Evolutionary conservation across 75 land plant species (phyloP).

Genomic region (Sequoia sempervirens): DNA sequence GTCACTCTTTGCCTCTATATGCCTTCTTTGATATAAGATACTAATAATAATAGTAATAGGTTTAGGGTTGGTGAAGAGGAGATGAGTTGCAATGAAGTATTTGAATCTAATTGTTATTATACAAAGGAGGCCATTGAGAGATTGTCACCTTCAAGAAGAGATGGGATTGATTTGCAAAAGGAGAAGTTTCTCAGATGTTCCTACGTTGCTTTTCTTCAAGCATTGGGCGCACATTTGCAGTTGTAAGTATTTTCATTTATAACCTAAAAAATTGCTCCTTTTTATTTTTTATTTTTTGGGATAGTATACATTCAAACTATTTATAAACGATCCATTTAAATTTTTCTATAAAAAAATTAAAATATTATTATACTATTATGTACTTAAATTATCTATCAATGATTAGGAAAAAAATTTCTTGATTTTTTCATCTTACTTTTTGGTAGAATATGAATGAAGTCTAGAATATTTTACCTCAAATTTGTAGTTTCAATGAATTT

Average conservation of each 20-base stretch:
- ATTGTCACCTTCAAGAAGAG: conserved; percentile 65
- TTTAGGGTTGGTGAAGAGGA: not conserved
- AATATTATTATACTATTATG: not conserved
- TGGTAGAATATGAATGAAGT: too few relatives aligned
- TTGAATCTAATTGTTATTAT: conserved; percentile 9
- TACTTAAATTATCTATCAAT: not conserved
- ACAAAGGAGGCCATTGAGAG: conserved; percentile 66
- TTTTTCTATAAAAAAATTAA: too few relatives aligned
- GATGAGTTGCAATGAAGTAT: not conserved
- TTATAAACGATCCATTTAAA: not conserved
- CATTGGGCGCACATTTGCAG: conserved; percentile 57
- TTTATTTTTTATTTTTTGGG: not conserved
- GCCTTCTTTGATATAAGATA: not conserved
- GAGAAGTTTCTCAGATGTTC: conserved; percentile 54
- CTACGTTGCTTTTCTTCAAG: conserved; percentile 57
- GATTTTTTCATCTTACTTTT: not conserved
- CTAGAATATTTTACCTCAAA: not conserved
- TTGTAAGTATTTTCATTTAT: conserved; percentile 30
- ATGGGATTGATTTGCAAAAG: conserved; percentile 57
- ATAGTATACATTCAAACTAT: not conserved
- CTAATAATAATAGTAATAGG: too few relatives aligned
- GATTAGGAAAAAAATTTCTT: not conserved
- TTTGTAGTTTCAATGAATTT: not conserved
- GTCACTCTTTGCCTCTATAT: too few relatives aligned
- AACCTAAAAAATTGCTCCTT: not conserved